Evolutionary conservation across 805 yeast species (phyloP), one percentile per base, ranked within the genome.

Genomic region (Starmera quercuum): DNA sequence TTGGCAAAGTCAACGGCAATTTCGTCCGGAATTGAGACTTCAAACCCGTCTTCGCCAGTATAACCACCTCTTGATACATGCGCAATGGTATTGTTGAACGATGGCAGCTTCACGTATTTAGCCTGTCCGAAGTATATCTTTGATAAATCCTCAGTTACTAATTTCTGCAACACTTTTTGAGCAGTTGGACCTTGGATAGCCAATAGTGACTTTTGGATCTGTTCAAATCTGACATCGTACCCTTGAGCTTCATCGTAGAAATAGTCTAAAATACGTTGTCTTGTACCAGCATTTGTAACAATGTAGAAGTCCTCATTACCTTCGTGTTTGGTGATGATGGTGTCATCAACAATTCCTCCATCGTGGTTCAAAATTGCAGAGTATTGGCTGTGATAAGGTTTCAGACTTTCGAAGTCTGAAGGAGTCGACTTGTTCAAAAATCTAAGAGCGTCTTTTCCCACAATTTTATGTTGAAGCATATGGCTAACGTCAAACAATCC

Each of bases 31-130:
- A 88, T 78, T 7, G 94, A 78, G 38, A 90, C 73, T 58, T 92
- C 98, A 58, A 92, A 90, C 2, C 98, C 98, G 56, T 92, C 98
- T 61, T 92, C 98, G 14, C 98, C 98, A 6, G 98, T 92, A 65
- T 92, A 92, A 3, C 98, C 98, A 17, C 95, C 84, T 59, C 98
- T 78, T 4, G 95, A 83, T n/a, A 87, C 70, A 53, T 87, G 95
- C 33, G 82, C 66, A 32, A 66, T 63, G 23, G 53, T 42, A 18
- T 59, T 40, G 56, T 53, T 34, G 60, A 64, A 49, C 56, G 63
- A 34, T 17, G 53, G 47, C 11, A 55, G 35, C 7, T 27, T 45
- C 29, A 51, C 39, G 26, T 40, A 48, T 19, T 52, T 45, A 26
- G 67, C 70, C 47, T 75, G 70, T 33, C 97, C 97, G 56, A 92